A percentile compares a stretch with the other conserved stretches of the same genome.
Conservation (phyloP, 139 green algal genomes). For the Diplosphaera chodatii region DNA sequence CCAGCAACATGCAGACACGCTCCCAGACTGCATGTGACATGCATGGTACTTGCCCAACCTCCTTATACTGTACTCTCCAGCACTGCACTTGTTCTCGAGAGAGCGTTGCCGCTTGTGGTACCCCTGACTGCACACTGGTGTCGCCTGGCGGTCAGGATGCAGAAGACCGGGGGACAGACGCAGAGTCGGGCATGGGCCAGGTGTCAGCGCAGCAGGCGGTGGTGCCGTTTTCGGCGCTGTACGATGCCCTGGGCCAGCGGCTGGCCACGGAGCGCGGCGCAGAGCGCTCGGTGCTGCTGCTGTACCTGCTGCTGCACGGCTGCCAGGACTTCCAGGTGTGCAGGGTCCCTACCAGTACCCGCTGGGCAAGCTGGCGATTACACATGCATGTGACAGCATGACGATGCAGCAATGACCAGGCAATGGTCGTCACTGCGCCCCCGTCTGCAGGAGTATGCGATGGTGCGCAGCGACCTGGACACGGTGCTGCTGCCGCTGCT, state of each 20-base stretch:
- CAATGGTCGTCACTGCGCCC: neutral
- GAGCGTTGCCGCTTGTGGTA: no score
- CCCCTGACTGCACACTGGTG: no score
- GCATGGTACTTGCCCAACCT: no score
- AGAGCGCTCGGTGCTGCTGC: constrained; percentile 62
- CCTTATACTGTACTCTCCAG: no score
- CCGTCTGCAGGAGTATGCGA: constrained; percentile 33
- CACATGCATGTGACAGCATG: no score
- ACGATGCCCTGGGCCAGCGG: constrained; percentile 23
- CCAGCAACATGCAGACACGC: no score
- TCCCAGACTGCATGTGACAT: no score
- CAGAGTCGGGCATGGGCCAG: constrained; percentile 4
- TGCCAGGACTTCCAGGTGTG: constrained; percentile 42
- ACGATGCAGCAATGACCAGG: no score
- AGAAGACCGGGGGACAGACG: constrained; percentile 14
- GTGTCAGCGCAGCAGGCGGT: constrained; percentile 1
- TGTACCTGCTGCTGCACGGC: constrained; percentile 78
- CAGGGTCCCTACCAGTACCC: constrained; percentile 19
- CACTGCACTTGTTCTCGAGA: no score
- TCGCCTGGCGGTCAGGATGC: no score
- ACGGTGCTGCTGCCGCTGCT: constrained; percentile 70
- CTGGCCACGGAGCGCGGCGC: constrained; percentile 26
- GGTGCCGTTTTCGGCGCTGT: constrained; percentile 32
- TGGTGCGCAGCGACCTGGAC: constrained; percentile 60
- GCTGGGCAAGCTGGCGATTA: no score